phyloP scores from a whole-genome alignment of 331 rosid species.

The Acacia concinna region DNA sequence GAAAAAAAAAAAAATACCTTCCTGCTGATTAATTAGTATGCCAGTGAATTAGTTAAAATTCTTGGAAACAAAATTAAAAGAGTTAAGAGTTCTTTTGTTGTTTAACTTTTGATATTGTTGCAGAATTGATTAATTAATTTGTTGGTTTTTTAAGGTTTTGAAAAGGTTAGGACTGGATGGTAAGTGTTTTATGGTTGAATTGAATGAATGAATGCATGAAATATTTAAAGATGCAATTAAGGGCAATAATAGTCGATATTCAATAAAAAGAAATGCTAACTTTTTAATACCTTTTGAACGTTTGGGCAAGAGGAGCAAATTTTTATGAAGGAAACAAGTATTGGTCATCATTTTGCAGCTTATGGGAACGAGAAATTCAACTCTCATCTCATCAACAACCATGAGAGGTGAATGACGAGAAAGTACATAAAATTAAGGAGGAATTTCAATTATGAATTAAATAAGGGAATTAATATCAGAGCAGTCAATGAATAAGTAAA shows the following conservation, averaged over 20 bases:
- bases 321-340: neutral
- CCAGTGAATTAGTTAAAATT: neutral
- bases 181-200: neutral
- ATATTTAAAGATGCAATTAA: neutral
- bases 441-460: too few species aligned
- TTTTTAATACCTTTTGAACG: neutral
- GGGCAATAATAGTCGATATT: neutral
- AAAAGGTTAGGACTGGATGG: neutral
- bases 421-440: too few species aligned
- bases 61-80: neutral
- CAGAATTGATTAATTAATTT: neutral
- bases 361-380: neutral
- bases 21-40: neutral
- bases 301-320: neutral
- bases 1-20: too few species aligned
- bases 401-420: neutral
- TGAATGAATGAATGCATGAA: neutral
- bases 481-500: too few species aligned
- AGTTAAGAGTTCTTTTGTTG: neutral
- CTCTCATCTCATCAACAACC: neutral
- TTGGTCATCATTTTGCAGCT: constrained; percentile 27
- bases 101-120: neutral
- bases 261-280: neutral
- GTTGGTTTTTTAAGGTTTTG: neutral
- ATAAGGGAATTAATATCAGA: too few species aligned